Evolutionary conservation across 305 asterid genomes (phyloP).

Genomic region (Solanum chacoense): DNA sequence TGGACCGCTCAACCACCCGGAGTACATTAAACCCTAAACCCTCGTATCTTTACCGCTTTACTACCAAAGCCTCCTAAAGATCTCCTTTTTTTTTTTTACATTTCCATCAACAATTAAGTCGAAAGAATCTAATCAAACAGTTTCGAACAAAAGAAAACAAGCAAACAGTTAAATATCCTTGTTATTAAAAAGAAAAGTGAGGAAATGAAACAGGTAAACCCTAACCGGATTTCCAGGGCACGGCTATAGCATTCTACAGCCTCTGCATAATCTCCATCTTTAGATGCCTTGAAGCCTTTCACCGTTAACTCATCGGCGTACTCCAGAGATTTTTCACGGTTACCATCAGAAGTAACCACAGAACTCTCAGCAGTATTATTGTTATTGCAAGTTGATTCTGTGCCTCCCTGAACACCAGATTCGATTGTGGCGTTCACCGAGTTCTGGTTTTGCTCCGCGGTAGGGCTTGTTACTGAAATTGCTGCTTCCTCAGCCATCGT

Average conservation of each 20-base stretch:
- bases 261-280: constrained; percentile 54
- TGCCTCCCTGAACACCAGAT: constrained; percentile 17
- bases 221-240: constrained; percentile 80
- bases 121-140: not conserved
- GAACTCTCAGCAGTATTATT: constrained; percentile 29
- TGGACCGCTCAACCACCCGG: not conserved
- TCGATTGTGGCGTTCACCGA: constrained; percentile 54
- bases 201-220: not conserved
- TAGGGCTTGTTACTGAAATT: constrained; percentile 19
- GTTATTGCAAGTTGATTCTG: constrained; percentile 28
- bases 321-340: constrained; percentile 41
- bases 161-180: not conserved
- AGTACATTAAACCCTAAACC: not conserved
- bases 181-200: not conserved
- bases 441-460: constrained; percentile 28
- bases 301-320: constrained; percentile 54
- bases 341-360: constrained; percentile 22
- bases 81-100: not conserved
- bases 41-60: not conserved
- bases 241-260: constrained; percentile 91
- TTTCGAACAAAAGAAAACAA: not conserved
- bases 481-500: constrained; percentile 49
- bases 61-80: not conserved
- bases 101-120: not conserved
- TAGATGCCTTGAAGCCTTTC: constrained; percentile 49